Percentiles rank a stretch among this genome's conserved stretches.
These are phyloP conservation scores for Diplodia scrobiculata DNA, from an alignment of 2,329 filamentous ascomycete species.

Conservation along the genomic window DNA sequence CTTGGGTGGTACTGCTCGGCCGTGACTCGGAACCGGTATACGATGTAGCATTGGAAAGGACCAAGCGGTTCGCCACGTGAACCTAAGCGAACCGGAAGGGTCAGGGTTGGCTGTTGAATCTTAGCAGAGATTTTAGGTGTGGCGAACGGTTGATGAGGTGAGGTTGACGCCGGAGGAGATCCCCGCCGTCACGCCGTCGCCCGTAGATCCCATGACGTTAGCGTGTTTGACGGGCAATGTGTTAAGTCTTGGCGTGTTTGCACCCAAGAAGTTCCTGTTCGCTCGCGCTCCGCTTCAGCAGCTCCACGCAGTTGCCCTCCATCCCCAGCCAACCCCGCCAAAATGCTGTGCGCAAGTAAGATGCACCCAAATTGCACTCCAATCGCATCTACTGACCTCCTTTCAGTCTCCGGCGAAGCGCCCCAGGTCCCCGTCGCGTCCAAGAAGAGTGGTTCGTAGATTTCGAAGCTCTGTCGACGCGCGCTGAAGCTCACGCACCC, in stretches of 20 bases:
- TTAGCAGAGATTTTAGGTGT: background rate
- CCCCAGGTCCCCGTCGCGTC: conserved; percentile 94
- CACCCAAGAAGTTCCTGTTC: conserved; percentile 21
- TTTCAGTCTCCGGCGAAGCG: conserved; percentile 88
- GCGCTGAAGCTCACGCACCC: conserved; percentile 38
- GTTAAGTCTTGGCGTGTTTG: conserved; percentile 14
- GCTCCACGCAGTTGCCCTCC: conserved; percentile 19
- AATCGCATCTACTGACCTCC: conserved; percentile 32
- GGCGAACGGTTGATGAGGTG: conserved; percentile 9
- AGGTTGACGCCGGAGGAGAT: conserved; percentile 22
- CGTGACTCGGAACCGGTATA: background rate
- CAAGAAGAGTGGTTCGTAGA: conserved; percentile 78
- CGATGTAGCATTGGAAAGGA: background rate
- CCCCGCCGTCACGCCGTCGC: background rate
- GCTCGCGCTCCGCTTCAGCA: conserved; percentile 9
- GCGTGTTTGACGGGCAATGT: background rate
- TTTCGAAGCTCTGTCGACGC: conserved; percentile 29
- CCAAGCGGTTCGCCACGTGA: background rate
- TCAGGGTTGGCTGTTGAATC: background rate
- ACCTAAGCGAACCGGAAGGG: background rate
- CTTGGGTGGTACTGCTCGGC: background rate
- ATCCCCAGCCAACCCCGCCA: conserved; percentile 14
- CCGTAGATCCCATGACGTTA: conserved; percentile 23
- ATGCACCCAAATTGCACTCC: conserved; percentile 5
- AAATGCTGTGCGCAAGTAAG: conserved; percentile 48